Evolutionary conservation across 1,139 yeast genomes (phyloP), one percentile per base, ranked within the genome.

Genomic region (Geotrichum europaeum): DNA sequence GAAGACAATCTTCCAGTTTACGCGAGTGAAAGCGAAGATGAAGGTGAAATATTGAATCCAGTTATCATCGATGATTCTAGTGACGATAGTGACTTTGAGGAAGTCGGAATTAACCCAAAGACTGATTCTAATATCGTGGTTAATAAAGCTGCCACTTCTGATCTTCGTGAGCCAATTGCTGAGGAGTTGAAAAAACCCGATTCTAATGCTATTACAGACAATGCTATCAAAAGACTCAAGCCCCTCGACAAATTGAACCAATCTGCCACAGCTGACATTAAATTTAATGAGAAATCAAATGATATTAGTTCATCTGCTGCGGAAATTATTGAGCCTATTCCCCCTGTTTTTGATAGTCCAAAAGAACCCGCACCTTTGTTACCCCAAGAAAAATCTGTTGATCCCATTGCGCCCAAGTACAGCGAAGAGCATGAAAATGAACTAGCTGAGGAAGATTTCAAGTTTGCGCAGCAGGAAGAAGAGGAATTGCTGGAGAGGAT

Each of bases 391-490:
- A 28, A 40, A 30, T 45, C 51, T 28, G 28, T 3, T 53, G 28
- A 34, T 30, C n/a, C 12, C 15, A n/a, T 25, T 30, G 24, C 51
- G 20, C n/a, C 60, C 13, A 45, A 51, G 32, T 58, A 58, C 45
- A 40, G 36, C n/a, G 34, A 63, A 20, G 67, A 65, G 34, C 63
- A 64, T 5, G 67, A 65, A 3, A 64, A 65, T 36, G 69, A 65
- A 51, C 62, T 72, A 32, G 76, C 76, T 1, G 68, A 68, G 13
- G 68, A 65, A 47, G 76, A 74, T 30, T 72, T 68, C 15, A 64
- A 62, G 43, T 89, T 84, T 70, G 87, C 85, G 30, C 91, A 88
- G 61, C 86, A 84, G 40, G 97, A 92, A 62, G 96, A 89, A 61
- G 84, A 83, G 36, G 81, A 83, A 18, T 73, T 90, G 2, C 78